These are phyloP conservation scores for Centrapalus pauciflorus DNA, from an alignment of 129 eudicot genomes.

Conservation along the genomic window DNA sequence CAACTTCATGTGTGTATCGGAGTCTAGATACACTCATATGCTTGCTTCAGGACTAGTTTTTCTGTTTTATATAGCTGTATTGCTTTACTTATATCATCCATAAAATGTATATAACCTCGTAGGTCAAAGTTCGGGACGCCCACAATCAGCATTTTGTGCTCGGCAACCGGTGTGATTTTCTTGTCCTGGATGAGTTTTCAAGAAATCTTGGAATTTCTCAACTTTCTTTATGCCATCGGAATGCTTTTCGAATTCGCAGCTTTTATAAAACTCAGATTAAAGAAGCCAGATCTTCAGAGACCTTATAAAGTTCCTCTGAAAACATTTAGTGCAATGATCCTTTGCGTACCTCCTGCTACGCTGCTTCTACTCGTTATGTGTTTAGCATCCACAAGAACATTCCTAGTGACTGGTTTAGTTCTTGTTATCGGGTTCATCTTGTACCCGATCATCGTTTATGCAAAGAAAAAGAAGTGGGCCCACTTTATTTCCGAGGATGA, in stretches of 20 bases:
- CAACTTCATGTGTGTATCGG: no score
- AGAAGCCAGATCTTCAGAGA: conserved; percentile 76
- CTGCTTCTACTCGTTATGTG: conserved; percentile 78
- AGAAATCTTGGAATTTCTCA: conserved; percentile 81
- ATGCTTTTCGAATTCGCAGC: conserved; percentile 93
- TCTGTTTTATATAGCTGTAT: no score
- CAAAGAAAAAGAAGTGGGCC: conserved; percentile 47
- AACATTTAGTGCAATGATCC: conserved; percentile 63
- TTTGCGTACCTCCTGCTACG: conserved; percentile 73
- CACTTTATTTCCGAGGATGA: conserved; percentile 30
- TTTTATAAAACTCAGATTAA: conserved; percentile 62
- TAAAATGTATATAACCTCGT: background rate
- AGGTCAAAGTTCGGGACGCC: conserved; percentile 94
- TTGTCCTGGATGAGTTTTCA: conserved; percentile 94
- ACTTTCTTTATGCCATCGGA: conserved; percentile 75
- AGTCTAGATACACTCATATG: no score
- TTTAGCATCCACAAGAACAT: conserved; percentile 61
- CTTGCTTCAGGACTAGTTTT: no score
- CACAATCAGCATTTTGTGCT: conserved; percentile 74
- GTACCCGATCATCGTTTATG: conserved; percentile 39
- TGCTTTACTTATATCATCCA: background rate
- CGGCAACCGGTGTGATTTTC: conserved; percentile 89
- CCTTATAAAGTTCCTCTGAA: conserved; percentile 77
- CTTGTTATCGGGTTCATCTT: conserved; percentile 46
- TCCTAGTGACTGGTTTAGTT: conserved; percentile 49